Conservation (phyloP, 805 yeast genomes). For the Cyberlindnera maritima region DNA sequence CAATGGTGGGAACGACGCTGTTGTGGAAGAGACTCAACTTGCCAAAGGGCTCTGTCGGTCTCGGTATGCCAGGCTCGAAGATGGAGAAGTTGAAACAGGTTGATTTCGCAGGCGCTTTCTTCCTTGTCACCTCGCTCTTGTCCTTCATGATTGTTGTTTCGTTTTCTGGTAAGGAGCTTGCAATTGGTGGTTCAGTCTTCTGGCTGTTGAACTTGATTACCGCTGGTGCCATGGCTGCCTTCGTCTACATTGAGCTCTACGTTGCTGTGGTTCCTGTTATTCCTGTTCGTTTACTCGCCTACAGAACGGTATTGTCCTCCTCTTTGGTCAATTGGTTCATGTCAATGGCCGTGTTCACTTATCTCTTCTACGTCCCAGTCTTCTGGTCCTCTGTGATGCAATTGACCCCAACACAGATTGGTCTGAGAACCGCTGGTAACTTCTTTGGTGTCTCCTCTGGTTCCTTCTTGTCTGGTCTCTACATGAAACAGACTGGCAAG, state of each 20-base stretch:
- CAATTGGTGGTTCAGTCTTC: conserved; percentile 45
- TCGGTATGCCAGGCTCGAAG: conserved; percentile 44
- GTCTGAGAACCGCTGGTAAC: conserved; percentile 53
- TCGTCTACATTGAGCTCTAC: conserved; percentile 42
- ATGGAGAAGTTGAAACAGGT: conserved; percentile 51
- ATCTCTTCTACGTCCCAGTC: conserved; percentile 69
- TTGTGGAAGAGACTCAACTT: conserved; percentile 36
- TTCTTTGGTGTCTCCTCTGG: conserved; percentile 68
- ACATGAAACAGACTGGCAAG: conserved; percentile 66
- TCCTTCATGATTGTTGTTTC: conserved; percentile 64
- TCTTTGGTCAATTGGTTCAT: conserved; percentile 64
- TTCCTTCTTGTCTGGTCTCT: conserved; percentile 62
- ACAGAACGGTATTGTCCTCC: conserved; percentile 60
- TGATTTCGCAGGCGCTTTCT: conserved; percentile 63
- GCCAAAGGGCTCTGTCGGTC: conserved; percentile 52
- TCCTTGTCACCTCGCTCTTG: conserved; percentile 57
- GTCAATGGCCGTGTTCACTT: conserved; percentile 65
- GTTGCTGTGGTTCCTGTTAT: conserved; percentile 56
- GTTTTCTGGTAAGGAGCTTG: conserved; percentile 55
- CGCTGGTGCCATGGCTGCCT: conserved; percentile 32
- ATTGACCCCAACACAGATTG: conserved; percentile 53
- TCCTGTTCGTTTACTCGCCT: conserved; percentile 52
- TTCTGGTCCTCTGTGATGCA: conserved; percentile 55
- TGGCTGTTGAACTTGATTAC: conserved; percentile 34
- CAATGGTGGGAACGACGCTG: conserved; percentile 39